These are phyloP conservation scores for Plasmodium inui DNA, from an alignment of 169 alveolate genomes.

Conservation along the genomic window DNA sequence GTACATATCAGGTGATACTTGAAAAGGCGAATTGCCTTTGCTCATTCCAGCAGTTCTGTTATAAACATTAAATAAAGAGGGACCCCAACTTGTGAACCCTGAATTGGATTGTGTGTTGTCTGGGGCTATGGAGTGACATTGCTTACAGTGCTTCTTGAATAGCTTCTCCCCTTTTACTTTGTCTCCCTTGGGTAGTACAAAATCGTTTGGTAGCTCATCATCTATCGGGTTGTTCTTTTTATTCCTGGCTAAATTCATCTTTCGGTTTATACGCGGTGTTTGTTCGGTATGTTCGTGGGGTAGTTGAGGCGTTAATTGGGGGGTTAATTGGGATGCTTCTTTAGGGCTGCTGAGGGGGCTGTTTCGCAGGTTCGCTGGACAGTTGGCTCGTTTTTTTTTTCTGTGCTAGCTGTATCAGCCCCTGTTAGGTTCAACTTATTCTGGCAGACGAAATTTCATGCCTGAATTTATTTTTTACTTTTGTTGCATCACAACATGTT, in stretches of 20 bases:
- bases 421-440: neutral
- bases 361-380: neutral
- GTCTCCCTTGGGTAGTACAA: conserved; percentile 86
- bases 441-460: neutral
- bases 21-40: conserved; percentile 79
- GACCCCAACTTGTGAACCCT: conserved; percentile 87
- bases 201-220: conserved; percentile 76
- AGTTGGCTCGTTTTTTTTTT: neutral
- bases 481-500: neutral
- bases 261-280: neutral
- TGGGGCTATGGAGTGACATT: conserved; percentile 89
- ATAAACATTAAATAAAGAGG: conserved; percentile 87
- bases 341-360: neutral
- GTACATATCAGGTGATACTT: conserved; percentile 79
- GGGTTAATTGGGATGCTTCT: neutral
- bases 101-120: conserved; percentile 84
- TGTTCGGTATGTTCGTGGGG: neutral
- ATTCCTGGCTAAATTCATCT: conserved; percentile 16
- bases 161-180: conserved; percentile 86
- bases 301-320: neutral
- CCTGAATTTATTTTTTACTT: neutral
- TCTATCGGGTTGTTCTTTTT: conserved; percentile 76
- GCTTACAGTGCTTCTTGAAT: conserved; percentile 89
- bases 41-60: conserved; percentile 86
- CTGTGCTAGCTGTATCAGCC: neutral